These are phyloP conservation scores for Mycena alexandri DNA, from an alignment of 768 basidiomycete genomes.

Conservation along the genomic window DNA sequence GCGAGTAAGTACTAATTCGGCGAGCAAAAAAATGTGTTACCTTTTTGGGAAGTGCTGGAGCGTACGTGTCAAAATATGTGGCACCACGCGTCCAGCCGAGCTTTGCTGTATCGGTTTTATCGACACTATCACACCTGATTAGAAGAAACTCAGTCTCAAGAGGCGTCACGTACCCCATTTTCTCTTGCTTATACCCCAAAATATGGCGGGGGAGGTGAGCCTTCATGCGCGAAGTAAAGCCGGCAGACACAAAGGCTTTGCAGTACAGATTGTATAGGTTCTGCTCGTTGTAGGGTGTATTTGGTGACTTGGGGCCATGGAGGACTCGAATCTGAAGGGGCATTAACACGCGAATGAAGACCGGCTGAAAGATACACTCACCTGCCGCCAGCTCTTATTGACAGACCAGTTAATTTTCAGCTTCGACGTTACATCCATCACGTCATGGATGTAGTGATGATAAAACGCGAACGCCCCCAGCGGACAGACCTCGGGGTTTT, in stretches of 20 bases:
- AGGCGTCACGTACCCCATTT: not conserved
- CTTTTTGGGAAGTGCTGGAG: constrained; percentile 8
- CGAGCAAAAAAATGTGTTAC: not conserved
- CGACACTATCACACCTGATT: not conserved
- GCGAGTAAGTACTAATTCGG: not conserved
- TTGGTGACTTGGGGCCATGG: constrained; percentile 36
- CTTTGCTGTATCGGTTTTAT: not conserved
- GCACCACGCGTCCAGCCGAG: constrained; percentile 1
- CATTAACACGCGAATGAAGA: too few species aligned
- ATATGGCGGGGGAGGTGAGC: constrained; percentile 42
- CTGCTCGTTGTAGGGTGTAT: constrained; percentile 39
- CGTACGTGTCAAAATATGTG: constrained; percentile 11
- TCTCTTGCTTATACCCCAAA: constrained; percentile 36
- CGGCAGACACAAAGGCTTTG: constrained; percentile 35
- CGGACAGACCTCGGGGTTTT: constrained; percentile 15
- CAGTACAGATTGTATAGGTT: constrained; percentile 33
- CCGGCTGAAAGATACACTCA: too few species aligned
- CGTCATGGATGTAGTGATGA: constrained; percentile 16
- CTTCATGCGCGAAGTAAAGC: constrained; percentile 36
- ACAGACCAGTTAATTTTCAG: constrained; percentile 11
- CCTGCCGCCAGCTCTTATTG: constrained; percentile 12
- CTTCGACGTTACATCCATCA: not conserved
- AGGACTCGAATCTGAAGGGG: constrained; percentile 28
- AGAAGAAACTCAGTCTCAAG: not conserved
- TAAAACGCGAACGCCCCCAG: constrained; percentile 21